These are phyloP conservation scores for Lepidium aucheri DNA, from an alignment of 345 rosid species.

Conservation along the genomic window DNA sequence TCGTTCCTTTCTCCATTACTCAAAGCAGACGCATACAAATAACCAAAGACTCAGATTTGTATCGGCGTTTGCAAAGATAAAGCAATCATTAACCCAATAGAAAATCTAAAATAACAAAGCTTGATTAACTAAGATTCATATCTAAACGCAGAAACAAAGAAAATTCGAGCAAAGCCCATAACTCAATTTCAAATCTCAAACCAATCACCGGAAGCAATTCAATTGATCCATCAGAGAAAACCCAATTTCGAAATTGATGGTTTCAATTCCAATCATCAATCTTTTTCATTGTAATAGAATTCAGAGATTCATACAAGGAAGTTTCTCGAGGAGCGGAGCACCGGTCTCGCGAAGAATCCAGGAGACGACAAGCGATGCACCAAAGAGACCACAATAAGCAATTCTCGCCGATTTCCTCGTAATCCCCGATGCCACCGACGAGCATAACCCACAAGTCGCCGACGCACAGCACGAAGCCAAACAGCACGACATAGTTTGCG, in stretches of 20 bases:
- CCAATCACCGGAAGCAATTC: neutral
- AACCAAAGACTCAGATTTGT: too few relatives aligned
- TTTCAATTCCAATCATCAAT: too few relatives aligned
- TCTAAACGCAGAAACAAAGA: too few relatives aligned
- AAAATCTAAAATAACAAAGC: too few relatives aligned
- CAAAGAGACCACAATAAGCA: constrained; percentile 92
- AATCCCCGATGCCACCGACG: constrained; percentile 82
- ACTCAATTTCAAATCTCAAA: neutral
- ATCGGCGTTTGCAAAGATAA: too few relatives aligned
- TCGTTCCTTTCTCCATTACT: too few relatives aligned
- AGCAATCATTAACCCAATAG: too few relatives aligned
- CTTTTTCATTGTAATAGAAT: too few relatives aligned
- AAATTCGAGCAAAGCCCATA: neutral
- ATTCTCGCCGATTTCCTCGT: constrained; percentile 78
- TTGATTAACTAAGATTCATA: too few relatives aligned
- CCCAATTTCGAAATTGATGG: constrained; percentile 3
- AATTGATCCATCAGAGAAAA: neutral
- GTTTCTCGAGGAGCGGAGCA: constrained; percentile 69
- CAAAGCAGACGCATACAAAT: too few relatives aligned
- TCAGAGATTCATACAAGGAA: constrained; percentile 47
- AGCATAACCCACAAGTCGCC: constrained; percentile 80
- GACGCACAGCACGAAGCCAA: constrained; percentile 78
- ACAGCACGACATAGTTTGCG: constrained; percentile 46
- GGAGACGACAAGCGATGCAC: constrained; percentile 69
- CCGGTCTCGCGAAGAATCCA: constrained; percentile 85